phyloP scores from a whole-genome alignment of 345 rosid species.

The Bretschneidera sinensis region DNA sequence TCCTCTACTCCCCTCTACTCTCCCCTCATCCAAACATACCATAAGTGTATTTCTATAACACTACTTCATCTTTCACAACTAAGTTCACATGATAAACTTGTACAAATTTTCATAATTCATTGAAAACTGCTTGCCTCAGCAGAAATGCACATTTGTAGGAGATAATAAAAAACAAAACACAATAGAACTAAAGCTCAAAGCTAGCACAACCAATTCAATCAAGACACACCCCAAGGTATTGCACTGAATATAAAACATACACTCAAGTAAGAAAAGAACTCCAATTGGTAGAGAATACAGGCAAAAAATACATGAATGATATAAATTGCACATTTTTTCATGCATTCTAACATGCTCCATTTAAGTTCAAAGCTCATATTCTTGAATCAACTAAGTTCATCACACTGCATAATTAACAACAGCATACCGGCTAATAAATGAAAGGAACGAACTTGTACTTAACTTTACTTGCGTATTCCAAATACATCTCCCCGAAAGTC shows the following conservation, averaged over 20 bases:
- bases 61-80: neutral
- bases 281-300: neutral
- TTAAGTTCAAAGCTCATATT: neutral
- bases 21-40: too few relatives aligned
- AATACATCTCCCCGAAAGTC: slow-evolving; percentile 62
- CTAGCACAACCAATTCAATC: neutral
- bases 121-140: neutral
- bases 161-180: too few relatives aligned
- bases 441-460: slow-evolving; percentile 76
- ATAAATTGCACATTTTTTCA: neutral
- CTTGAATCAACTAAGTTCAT: neutral
- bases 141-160: too few relatives aligned
- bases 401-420: slow-evolving; percentile 13
- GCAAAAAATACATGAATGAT: neutral
- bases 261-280: too few relatives aligned
- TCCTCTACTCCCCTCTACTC: too few relatives aligned
- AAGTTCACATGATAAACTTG: too few relatives aligned
- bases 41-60: neutral
- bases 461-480: slow-evolving; percentile 66
- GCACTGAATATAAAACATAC: too few relatives aligned
- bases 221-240: neutral
- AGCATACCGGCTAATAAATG: slow-evolving; percentile 54
- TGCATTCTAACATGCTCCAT: neutral
- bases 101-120: too few relatives aligned
- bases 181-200: too few relatives aligned